Base-by-base conservation (phyloP, 2,329 filamentous ascomycete genomes). In the Plenodomus tracheiphilus region DNA sequence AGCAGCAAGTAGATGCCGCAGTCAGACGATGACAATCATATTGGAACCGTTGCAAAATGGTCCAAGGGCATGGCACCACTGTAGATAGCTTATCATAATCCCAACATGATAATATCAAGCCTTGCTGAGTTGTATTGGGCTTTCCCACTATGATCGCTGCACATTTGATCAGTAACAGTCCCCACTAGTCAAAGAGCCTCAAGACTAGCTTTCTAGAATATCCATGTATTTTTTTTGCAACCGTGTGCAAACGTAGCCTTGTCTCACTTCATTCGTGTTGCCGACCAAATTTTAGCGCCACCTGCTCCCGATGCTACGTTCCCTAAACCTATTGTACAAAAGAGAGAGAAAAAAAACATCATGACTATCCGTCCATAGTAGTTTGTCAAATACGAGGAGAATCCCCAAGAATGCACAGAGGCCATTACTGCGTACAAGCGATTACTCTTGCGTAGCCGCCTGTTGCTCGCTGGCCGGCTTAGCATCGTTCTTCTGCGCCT, bases 381-480 rank as follows among this genome's bases (percentile, higher is more conserved):
- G 15, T 32, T 32, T 15, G 13, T 8, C 6, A 32, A 32, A 25
- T 25, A 25, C 10, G 22, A 10, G 22, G 22, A 25, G 22, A 5
- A 32, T 11, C 28, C 15, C 4, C 4, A 11, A 6, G 4, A 11
- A 11, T 32, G 10, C 11, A 3, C 13, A 11, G 13, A 37, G n/a
- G n/a, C 21, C 22, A 28, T 42, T 32, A 49, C 18, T 43, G 20
- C 13, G 28, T 32, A 6, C 28, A 32, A 8, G 13, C 11, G 39
- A 39, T 46, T 55, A 61, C 57, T 66, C 60, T 40, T 62, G 49
- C 8, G 72, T 74, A 7, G 71, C 71, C 13, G 64, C 69, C 45
- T 71, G 58, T 28, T 61, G 68, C 49, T 74, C 72, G 43, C 70
- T 73, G 16, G 68, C 73, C 35, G 73, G 73, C 54, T 69, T 69